Conservation (phyloP, 768 basidiomycete genomes). For the Saitozyma podzolica region DNA sequence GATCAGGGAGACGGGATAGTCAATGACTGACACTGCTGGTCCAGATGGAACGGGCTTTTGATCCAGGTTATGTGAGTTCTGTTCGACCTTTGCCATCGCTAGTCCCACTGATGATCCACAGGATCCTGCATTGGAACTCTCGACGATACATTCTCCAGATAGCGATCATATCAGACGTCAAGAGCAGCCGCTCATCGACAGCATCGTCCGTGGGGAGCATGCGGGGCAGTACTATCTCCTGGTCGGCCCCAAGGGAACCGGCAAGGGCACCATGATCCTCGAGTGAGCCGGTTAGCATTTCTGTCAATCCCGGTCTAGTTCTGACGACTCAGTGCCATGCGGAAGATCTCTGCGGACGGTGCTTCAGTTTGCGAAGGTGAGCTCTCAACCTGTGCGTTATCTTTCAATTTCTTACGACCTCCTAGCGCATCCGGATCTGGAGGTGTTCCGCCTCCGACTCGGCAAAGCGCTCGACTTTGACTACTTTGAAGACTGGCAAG, state of each 20-base stretch:
- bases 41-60: conserved; percentile 76
- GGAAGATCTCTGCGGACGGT: conserved; percentile 67
- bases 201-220: conserved; percentile 73
- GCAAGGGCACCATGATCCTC: conserved; percentile 80
- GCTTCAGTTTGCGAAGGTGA: conserved; percentile 57
- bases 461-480: conserved; percentile 86
- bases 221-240: conserved; percentile 73
- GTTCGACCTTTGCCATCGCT: no score
- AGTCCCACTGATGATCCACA: conserved; percentile 12
- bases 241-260: conserved; percentile 80
- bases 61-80: conserved; percentile 74
- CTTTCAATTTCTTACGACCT: conserved; percentile 60
- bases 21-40: neutral
- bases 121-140: conserved; percentile 43
- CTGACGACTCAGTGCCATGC: conserved; percentile 59
- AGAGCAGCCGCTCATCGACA: conserved; percentile 74
- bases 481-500: conserved; percentile 68
- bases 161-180: conserved; percentile 64
- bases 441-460: conserved; percentile 75
- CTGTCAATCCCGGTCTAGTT: neutral
- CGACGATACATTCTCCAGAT: conserved; percentile 39
- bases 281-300: conserved; percentile 53
- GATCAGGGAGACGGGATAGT: conserved; percentile 8
- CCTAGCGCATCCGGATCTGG: conserved; percentile 74
- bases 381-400: conserved; percentile 59